Evolutionary conservation across 495 filamentous ascomycete species (phyloP).

Genomic region (Tricharina praecox): DNA sequence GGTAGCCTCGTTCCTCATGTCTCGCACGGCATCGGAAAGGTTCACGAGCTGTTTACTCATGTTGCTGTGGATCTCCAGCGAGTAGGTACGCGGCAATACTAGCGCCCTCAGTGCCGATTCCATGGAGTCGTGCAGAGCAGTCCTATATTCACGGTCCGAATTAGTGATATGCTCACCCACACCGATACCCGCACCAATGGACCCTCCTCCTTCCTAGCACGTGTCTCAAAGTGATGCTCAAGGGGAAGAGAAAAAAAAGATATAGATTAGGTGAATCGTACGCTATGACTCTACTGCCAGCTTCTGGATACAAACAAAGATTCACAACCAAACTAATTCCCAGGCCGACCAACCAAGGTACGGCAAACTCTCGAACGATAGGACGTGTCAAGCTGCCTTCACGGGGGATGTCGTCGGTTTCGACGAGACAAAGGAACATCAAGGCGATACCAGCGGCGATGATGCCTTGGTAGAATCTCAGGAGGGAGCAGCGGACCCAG

Average conservation of each 20-base stretch:
- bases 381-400: slow-evolving; percentile 27
- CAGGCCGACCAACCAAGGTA: slow-evolving; percentile 42
- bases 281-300: slow-evolving; percentile 37
- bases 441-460: slow-evolving; percentile 40
- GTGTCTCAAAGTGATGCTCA: background rate
- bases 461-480: slow-evolving; percentile 38
- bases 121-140: slow-evolving; percentile 30
- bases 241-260: slow-evolving; percentile 4
- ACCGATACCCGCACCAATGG: no score
- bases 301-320: slow-evolving; percentile 34
- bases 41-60: slow-evolving; percentile 32
- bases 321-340: slow-evolving; percentile 34
- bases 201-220: no score
- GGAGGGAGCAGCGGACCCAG: slow-evolving; percentile 37
- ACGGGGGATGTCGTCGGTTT: slow-evolving; percentile 26
- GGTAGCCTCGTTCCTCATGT: slow-evolving; percentile 38
- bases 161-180: no score
- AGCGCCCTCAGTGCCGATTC: slow-evolving; percentile 29
- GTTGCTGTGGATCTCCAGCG: slow-evolving; percentile 27
- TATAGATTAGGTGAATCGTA: slow-evolving; percentile 14
- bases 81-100: slow-evolving; percentile 30
- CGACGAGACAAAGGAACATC: slow-evolving; percentile 36
- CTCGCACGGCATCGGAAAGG: slow-evolving; percentile 38
- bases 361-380: slow-evolving; percentile 36
- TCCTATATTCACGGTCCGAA: slow-evolving; percentile 23